Evolutionary conservation across 2,329 filamentous ascomycete genomes (phyloP).

Genomic region (Pseudopithomyces maydicus): DNA sequence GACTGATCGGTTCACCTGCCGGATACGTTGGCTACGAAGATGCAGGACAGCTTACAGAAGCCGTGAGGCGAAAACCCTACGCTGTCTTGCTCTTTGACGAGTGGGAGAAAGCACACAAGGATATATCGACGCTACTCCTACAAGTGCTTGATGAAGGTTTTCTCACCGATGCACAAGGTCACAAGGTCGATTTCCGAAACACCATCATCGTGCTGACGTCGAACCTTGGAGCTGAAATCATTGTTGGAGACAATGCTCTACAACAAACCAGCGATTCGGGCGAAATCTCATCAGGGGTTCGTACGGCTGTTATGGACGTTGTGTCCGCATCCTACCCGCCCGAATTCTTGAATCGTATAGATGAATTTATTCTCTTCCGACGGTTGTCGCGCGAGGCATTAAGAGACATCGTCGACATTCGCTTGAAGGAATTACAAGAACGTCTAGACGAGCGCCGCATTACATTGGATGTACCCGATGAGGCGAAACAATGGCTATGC

Average conservation of each 20-base stretch:
- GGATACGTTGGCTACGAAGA: constrained; percentile 98
- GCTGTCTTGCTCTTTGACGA: constrained; percentile 95
- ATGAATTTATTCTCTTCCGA: constrained; percentile 97
- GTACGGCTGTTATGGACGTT: constrained; percentile 84
- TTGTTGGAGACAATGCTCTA: constrained; percentile 74
- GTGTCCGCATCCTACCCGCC: constrained; percentile 78
- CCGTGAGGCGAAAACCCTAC: constrained; percentile 92
- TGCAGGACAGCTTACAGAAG: constrained; percentile 93
- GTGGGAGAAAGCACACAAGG: constrained; percentile 95
- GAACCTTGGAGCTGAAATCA: constrained; percentile 89
- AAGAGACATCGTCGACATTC: constrained; percentile 91
- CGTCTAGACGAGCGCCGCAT: constrained; percentile 87
- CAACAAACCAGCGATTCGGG: constrained; percentile 64
- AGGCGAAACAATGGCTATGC: constrained; percentile 84
- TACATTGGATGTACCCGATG: constrained; percentile 69
- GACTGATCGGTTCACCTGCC: constrained; percentile 89
- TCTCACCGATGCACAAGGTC: constrained; percentile 91
- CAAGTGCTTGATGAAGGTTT: constrained; percentile 97
- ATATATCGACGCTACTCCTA: constrained; percentile 88
- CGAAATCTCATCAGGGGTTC: constrained; percentile 74
- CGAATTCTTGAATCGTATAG: constrained; percentile 95
- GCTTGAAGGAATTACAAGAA: constrained; percentile 80
- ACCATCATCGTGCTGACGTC: constrained; percentile 96
- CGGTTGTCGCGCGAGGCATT: constrained; percentile 78
- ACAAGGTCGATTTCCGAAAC: constrained; percentile 96